Evolutionary conservation across 1,139 yeast species (phyloP).

Genomic region (Debaryomycetaceae sp.): DNA sequence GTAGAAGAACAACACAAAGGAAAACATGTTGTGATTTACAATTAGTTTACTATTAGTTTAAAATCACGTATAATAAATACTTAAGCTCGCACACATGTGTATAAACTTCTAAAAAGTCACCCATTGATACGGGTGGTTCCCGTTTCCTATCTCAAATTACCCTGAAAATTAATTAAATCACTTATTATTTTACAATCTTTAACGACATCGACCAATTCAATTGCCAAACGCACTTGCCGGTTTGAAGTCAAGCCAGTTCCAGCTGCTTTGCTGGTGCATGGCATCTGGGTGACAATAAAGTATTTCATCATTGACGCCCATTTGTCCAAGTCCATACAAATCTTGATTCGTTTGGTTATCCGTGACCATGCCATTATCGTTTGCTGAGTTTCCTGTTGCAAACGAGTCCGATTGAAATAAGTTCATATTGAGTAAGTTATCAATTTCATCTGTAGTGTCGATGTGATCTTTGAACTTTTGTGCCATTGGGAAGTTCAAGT

Average conservation of each 20-base stretch:
- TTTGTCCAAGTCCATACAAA: slow-evolving; percentile 2
- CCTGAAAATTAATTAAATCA: background rate
- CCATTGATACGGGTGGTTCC: background rate
- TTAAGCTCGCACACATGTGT: background rate
- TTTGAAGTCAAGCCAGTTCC: slow-evolving; percentile 34
- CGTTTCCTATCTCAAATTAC: background rate
- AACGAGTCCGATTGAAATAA: slow-evolving; percentile 35
- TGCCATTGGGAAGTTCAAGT: background rate
- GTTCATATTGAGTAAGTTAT: slow-evolving; percentile 38
- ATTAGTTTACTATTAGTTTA: slow-evolving; percentile 4
- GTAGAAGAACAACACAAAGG: slow-evolving; percentile 37
- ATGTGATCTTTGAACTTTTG: background rate
- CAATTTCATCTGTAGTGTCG: slow-evolving; percentile 35
- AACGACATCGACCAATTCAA: background rate
- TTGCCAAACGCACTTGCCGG: slow-evolving; percentile 11
- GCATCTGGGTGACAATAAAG: slow-evolving; percentile 6
- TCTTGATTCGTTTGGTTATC: slow-evolving; percentile 14
- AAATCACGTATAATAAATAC: background rate
- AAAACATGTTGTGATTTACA: slow-evolving; percentile 32
- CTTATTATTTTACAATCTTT: background rate
- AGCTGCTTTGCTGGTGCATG: slow-evolving; percentile 12
- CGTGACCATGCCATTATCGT: slow-evolving; percentile 3
- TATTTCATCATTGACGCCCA: slow-evolving; percentile 13
- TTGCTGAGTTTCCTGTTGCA: slow-evolving; percentile 15
- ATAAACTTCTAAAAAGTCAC: background rate